Evolutionary conservation across 768 basidiomycete species (phyloP).

Genomic region (Trametes cinnabarina): DNA sequence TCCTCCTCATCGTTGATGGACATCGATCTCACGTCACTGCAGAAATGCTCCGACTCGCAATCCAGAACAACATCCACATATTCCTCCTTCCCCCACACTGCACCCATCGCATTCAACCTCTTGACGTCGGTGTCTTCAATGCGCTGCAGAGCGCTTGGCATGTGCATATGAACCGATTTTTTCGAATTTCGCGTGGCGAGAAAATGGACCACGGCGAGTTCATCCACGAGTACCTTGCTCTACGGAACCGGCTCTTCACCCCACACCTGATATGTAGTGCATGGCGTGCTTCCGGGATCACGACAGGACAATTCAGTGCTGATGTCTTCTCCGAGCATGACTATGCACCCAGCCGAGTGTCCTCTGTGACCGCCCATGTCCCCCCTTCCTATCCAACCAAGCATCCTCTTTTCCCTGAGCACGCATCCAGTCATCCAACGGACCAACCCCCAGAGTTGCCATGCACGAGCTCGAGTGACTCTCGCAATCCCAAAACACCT

Average conservation of each 20-base stretch:
- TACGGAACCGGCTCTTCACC: background rate
- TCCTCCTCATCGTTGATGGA: conserved; percentile 44
- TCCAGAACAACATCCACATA: conserved; percentile 31
- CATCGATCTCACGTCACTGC: conserved; percentile 41
- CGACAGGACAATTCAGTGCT: background rate
- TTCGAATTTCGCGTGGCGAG: background rate
- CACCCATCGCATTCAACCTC: conserved; percentile 43
- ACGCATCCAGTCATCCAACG: background rate
- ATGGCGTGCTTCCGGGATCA: background rate
- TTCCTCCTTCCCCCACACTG: conserved; percentile 40
- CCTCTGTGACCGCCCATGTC: too few relatives aligned
- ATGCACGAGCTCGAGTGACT: too few relatives aligned
- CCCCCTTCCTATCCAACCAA: too few relatives aligned
- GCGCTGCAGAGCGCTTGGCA: conserved; percentile 32
- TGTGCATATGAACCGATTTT: background rate
- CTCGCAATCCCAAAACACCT: too few relatives aligned
- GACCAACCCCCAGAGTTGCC: background rate
- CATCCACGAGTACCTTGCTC: background rate
- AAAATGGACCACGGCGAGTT: background rate
- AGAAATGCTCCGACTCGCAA: conserved; percentile 28
- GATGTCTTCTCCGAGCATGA: background rate
- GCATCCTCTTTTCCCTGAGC: background rate
- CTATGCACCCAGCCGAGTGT: background rate
- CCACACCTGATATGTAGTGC: background rate
- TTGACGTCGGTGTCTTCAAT: conserved; percentile 41